A percentile compares a stretch with the other conserved stretches of the same genome.
phyloP scores from a whole-genome alignment of 2,329 filamentous ascomycete genomes.

The Falciphora oryzae region DNA sequence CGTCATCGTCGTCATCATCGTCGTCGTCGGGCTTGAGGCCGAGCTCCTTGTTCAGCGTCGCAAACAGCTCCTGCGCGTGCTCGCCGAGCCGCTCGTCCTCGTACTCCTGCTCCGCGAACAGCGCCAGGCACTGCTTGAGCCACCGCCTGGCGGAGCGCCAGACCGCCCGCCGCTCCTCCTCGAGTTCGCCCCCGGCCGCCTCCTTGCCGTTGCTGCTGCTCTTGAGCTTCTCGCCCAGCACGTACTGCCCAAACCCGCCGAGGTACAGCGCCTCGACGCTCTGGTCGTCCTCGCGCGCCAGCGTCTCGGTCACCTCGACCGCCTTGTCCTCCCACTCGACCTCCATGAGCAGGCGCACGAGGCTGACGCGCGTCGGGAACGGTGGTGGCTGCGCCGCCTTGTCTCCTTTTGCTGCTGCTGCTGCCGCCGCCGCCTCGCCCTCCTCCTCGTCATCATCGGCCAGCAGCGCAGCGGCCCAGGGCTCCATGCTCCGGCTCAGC shows the following conservation, averaged over 20 bases:
- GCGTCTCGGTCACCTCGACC: constrained; percentile 73
- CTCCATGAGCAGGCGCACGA: constrained; percentile 84
- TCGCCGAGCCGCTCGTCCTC: constrained; percentile 74
- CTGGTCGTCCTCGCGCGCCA: constrained; percentile 84
- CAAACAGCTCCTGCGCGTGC: constrained; percentile 67
- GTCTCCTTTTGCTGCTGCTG: constrained; percentile 30
- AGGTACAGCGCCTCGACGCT: constrained; percentile 97
- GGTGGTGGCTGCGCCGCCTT: constrained; percentile 71
- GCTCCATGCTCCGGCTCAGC: constrained; percentile 68
- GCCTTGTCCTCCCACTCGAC: constrained; percentile 81
- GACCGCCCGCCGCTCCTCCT: constrained; percentile 50
- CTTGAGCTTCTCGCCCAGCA: constrained; percentile 66
- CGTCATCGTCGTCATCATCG: constrained; percentile 46
- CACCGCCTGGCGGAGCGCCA: constrained; percentile 75
- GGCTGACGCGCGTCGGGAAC: constrained; percentile 77
- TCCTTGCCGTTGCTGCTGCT: constrained; percentile 24
- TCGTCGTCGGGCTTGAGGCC: constrained; percentile 53
- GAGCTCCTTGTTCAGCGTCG: constrained; percentile 56
- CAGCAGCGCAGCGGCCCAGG: constrained; percentile 50
- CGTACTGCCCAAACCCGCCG: constrained; percentile 86
- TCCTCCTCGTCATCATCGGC: not conserved
- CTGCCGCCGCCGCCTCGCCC: not conserved
- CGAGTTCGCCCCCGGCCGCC: constrained; percentile 24
- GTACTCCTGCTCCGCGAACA: constrained; percentile 77
- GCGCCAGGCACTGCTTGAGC: constrained; percentile 72